Conservation (phyloP, 75 land plant genomes). For the Picea sitchensis region DNA sequence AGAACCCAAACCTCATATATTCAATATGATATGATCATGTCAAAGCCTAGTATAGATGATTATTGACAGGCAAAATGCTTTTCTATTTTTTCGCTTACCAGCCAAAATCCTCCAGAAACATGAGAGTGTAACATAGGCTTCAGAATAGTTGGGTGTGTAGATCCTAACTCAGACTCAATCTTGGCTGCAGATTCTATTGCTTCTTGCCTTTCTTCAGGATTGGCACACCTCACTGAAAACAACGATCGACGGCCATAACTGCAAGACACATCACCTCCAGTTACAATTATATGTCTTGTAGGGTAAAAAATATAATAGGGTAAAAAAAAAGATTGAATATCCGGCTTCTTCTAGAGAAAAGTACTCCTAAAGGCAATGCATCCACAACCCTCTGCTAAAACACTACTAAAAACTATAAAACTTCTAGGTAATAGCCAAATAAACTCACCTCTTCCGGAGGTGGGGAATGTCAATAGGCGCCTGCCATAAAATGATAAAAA, state of each 20-base stretch:
- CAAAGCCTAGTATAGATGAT: too few relatives aligned
- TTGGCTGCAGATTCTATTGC: conserved; percentile 45
- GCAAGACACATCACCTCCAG: neutral
- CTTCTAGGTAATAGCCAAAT: neutral
- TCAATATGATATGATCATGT: too few relatives aligned
- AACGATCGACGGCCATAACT: conserved; percentile 25
- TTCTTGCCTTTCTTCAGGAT: conserved; percentile 38
- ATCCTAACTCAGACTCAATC: conserved; percentile 26
- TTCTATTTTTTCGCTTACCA: conserved; percentile 26
- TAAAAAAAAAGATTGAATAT: too few relatives aligned
- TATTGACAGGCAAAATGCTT: neutral
- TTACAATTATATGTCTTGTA: too few relatives aligned
- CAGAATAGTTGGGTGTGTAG: conserved; percentile 50
- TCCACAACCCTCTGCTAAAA: neutral
- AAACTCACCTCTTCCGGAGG: conserved; percentile 5
- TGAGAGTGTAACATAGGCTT: conserved; percentile 82
- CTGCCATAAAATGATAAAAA: neutral
- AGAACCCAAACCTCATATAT: too few relatives aligned
- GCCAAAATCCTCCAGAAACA: conserved; percentile 80
- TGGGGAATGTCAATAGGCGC: conserved; percentile 5
- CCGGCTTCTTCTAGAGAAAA: too few relatives aligned
- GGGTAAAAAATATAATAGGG: too few relatives aligned
- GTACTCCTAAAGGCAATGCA: neutral
- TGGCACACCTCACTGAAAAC: conserved; percentile 35
- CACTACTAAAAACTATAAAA: neutral